Conservation (phyloP, 495 filamentous ascomycete genomes). For the Aspergillus hancockii region DNA sequence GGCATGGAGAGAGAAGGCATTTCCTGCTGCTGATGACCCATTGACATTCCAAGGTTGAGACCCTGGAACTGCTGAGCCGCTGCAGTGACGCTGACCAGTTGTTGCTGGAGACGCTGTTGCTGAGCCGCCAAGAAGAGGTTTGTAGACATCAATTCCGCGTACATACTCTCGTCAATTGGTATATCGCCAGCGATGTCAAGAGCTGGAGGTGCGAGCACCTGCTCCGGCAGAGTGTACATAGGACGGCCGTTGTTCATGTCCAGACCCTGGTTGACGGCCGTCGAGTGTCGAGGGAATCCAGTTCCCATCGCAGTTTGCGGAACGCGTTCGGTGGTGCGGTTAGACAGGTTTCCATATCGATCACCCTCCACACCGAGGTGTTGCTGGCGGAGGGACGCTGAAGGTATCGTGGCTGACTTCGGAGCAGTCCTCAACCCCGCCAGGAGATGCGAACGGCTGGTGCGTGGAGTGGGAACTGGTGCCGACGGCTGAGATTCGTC, state of each 20-base stretch:
- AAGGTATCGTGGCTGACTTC: constrained; percentile 76
- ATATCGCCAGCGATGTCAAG: constrained; percentile 66
- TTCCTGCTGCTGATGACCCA: constrained; percentile 43
- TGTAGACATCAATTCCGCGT: constrained; percentile 80
- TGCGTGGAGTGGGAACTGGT: constrained; percentile 72
- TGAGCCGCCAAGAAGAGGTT: constrained; percentile 85
- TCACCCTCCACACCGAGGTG: constrained; percentile 47
- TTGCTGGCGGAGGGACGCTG: constrained; percentile 58
- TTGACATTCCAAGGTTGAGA: constrained; percentile 55
- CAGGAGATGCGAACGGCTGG: constrained; percentile 90
- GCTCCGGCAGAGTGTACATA: constrained; percentile 73
- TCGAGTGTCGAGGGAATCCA: constrained; percentile 54
- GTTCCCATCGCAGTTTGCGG: constrained; percentile 65
- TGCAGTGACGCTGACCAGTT: constrained; percentile 56
- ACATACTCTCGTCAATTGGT: constrained; percentile 76
- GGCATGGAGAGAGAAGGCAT: constrained; percentile 38
- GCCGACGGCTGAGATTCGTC: constrained; percentile 60
- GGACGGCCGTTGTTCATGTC: constrained; percentile 48
- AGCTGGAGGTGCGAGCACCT: constrained; percentile 81
- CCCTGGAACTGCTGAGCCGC: constrained; percentile 75
- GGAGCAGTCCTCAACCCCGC: constrained; percentile 92
- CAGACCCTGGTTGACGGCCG: constrained; percentile 45
- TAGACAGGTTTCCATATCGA: constrained; percentile 44
- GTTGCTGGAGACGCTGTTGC: constrained; percentile 78
- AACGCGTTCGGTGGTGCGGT: constrained; percentile 45